phyloP scores from a whole-genome alignment of 164 flowering plant species.

The Vitis amurensis region DNA sequence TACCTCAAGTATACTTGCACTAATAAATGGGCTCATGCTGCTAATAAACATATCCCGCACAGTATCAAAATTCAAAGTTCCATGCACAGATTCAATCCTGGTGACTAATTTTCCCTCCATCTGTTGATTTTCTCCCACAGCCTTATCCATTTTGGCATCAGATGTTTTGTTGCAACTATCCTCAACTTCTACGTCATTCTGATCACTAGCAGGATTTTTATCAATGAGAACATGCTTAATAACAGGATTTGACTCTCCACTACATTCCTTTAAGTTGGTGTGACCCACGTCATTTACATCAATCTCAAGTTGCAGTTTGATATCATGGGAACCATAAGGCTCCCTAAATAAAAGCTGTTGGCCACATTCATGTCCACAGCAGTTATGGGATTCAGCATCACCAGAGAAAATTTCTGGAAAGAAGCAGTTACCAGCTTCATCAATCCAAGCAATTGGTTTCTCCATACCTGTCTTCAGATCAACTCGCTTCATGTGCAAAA shows the following conservation, averaged over 20 bases:
- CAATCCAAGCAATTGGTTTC: slow-evolving; percentile 88
- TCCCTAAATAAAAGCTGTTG: slow-evolving; percentile 20
- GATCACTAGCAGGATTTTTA: slow-evolving; percentile 23
- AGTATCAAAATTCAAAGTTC: slow-evolving; percentile 27
- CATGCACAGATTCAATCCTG: slow-evolving; percentile 11
- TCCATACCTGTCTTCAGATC: slow-evolving; percentile 58
- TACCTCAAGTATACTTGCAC: slow-evolving; percentile 45
- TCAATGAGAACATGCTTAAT: slow-evolving; percentile 36
- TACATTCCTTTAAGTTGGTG: slow-evolving; percentile 45
- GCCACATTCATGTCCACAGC: slow-evolving; percentile 21
- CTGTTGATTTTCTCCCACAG: slow-evolving; percentile 28
- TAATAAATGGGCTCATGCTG: slow-evolving; percentile 34
- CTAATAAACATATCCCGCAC: slow-evolving; percentile 41
- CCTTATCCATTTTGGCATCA: slow-evolving; percentile 27
- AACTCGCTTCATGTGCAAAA: slow-evolving; percentile 63
- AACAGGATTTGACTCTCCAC: slow-evolving; percentile 56
- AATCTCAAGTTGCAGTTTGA: slow-evolving; percentile 74
- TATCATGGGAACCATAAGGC: slow-evolving; percentile 40
- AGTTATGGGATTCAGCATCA: slow-evolving; percentile 19
- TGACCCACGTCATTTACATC: slow-evolving; percentile 45
- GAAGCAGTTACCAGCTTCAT: slow-evolving; percentile 69
- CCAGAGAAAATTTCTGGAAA: slow-evolving; percentile 63
- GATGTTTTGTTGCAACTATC: slow-evolving; percentile 20
- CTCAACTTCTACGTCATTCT: slow-evolving; percentile 27
- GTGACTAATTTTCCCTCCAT: slow-evolving; percentile 8